Evolutionary conservation across 495 filamentous ascomycete genomes (phyloP), one percentile per base, ranked within the genome.

Genomic region (Jackrogersella multiformis): DNA sequence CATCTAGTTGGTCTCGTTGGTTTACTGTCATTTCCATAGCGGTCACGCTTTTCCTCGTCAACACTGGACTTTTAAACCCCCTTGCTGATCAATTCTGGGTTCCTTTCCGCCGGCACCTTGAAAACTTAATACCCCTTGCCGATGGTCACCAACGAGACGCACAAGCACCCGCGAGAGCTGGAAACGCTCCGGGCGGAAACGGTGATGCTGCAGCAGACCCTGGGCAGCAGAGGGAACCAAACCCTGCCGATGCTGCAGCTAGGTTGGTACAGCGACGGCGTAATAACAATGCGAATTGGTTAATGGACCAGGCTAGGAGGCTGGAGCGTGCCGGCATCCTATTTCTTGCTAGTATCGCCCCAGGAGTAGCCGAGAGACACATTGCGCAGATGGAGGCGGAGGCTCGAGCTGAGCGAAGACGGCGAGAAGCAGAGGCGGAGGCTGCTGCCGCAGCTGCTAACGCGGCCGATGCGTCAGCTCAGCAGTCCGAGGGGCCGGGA

Each of bases 331-430:
- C 90, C 12, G 74, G 90, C n/a, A 85, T 93, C 12, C 79, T 97
- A 28, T 94, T 97, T 69, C 75, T 97, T 34, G 92, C 92, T 5
- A 95, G 91, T 77, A 79, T 97, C 53, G 87, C 92, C 26, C 93
- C 93, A 0, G 93, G 93, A 6, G 82, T 97, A 12, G 92, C 92
- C 0, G 93, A 97, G 75, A 78, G 92, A 42, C 90, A 95, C 70
- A 92, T 96, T 44, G 82, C 84, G 61, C 88, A 86, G 34, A 81
- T 88, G 35, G 88, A 90, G 69, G 86, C 82, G 3, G 86, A 86
- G 6, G 88, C 87, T 66, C 83, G 81, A 24, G 81, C 82, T 44
- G 79, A 85, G 70, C 83, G 81, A 34, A 77, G 81, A 65, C 70
- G 81, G 61, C 77, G 76, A 44, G 74, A 83, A 48, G 77, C 73